Conservation (phyloP, 2,329 filamentous ascomycete genomes). For the Colletotrichum brevisporum region DNA sequence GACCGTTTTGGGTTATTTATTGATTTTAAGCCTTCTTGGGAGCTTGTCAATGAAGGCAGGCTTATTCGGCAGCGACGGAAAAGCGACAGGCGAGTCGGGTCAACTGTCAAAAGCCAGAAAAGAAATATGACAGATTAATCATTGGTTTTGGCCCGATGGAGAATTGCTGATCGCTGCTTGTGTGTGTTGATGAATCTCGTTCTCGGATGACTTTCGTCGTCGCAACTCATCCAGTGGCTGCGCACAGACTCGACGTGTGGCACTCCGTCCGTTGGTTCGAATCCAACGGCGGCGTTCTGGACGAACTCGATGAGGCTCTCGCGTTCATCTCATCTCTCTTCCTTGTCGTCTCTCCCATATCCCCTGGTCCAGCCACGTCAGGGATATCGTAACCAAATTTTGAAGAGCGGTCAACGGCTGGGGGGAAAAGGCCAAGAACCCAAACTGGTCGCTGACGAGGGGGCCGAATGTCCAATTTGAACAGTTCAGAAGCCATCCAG, state of each 20-base stretch:
- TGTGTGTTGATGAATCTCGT: background rate
- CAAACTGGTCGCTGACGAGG: slow-evolving; percentile 11
- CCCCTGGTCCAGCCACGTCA: slow-evolving; percentile 31
- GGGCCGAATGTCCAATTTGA: slow-evolving; percentile 22
- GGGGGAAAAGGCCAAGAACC: slow-evolving; percentile 2
- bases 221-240: slow-evolving; percentile 17
- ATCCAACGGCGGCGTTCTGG: slow-evolving; percentile 14
- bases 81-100: background rate
- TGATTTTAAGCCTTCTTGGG: slow-evolving; percentile 10
- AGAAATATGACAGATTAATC: background rate
- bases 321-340: slow-evolving; percentile 36
- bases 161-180: background rate
- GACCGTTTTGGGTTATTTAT: slow-evolving; percentile 25
- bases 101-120: background rate
- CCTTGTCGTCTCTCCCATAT: slow-evolving; percentile 29
- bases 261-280: background rate
- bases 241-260: slow-evolving; percentile 20
- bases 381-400: slow-evolving; percentile 30
- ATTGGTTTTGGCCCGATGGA: background rate
- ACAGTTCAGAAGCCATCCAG: slow-evolving; percentile 16
- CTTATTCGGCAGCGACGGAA: background rate
- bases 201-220: slow-evolving; percentile 2
- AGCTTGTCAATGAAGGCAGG: background rate
- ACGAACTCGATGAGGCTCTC: slow-evolving; percentile 31
- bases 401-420: slow-evolving; percentile 13